Evolutionary conservation across 139 green algal species (phyloP), one percentile per base, ranked within the genome.

Genomic region (Volvox africanus): DNA sequence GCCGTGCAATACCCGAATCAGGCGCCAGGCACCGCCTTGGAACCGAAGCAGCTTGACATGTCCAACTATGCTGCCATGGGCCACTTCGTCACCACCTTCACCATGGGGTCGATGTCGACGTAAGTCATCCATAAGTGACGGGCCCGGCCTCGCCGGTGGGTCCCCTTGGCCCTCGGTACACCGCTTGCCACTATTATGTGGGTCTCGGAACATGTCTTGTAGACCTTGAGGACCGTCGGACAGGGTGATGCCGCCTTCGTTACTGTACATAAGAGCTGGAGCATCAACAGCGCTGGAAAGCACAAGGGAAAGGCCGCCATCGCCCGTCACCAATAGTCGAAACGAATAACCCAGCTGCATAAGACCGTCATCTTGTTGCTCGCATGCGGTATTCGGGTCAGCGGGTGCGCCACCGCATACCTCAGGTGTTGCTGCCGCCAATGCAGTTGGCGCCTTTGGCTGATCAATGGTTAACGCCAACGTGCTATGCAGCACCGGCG

Each of bases 261-360:
- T 55, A 55, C 44, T 55, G 44, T 55, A 55, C 44, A 55, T 14
- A 9, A 55, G 44, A 55, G 44, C 19, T 21, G 80, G 36, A 28
- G 50, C 50, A 1, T 76, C 81, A 30, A 87, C 9, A 65, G 32
- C 32, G 62, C 65, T 18, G 2, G 68, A 36, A 44, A 89, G 69
- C 69, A 89, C 37, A n/a, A 89, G 85, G 19, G 28, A 44, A 3
- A 78, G 69, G 37, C n/a, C 33, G 67, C 85, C 69, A 30, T 82
- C 85, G 9, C 36, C 18, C 0, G 26, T 21, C 37, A 89, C 69
- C 18, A 89, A 18, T 68, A 89, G 37, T 68, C 19, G 16, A 44
- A 89, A n/a, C 17, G 85, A 67, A 37, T 82, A 14, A 44, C 44
- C 37, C 26, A 73, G 16, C 65, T 28, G 65, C 65, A 16, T 28